A percentile compares a stretch with the other conserved stretches of the same genome.
Evolutionary conservation across 1,284 basidiomycete species (phyloP).

Genomic region (Ceratorhiza oryzae-sativae): DNA sequence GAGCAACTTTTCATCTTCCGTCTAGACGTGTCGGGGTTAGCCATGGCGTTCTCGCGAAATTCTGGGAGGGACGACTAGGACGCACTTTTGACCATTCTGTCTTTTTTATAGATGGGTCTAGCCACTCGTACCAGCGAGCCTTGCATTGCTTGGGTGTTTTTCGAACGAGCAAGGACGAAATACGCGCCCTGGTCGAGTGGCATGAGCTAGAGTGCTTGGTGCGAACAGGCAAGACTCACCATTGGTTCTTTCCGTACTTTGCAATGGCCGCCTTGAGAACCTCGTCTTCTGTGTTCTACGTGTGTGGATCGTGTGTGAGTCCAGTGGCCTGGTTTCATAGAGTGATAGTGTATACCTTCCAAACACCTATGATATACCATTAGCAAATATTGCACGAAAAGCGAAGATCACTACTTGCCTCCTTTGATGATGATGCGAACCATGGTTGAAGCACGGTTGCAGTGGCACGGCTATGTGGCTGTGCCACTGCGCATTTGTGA

Average conservation of each 20-base stretch:
- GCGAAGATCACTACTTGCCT: conserved; percentile 58
- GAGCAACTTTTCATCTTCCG: conserved; percentile 97
- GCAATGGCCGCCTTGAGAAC: conserved; percentile 97
- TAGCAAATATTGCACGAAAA: not conserved
- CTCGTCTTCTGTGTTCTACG: conserved; percentile 90
- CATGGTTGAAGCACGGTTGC: conserved; percentile 41
- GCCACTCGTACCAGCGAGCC: conserved; percentile 99
- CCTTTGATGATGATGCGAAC: conserved; percentile 95
- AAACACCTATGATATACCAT: conserved; percentile 39
- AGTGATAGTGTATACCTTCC: conserved; percentile 48
- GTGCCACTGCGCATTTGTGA: conserved; percentile 1
- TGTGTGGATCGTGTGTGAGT: not conserved
- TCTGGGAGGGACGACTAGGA: conserved; percentile 35
- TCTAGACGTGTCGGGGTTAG: conserved; percentile 64
- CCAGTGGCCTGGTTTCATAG: too few relatives aligned
- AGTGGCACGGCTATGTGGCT: conserved; percentile 24
- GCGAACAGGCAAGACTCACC: conserved; percentile 56
- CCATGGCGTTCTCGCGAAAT: too few relatives aligned
- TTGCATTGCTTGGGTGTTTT: conserved; percentile 99
- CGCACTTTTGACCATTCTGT: conserved; percentile 97
- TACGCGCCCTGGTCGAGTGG: conserved; percentile 80
- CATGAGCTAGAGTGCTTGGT: conserved; percentile 21
- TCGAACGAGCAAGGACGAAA: conserved; percentile 95
- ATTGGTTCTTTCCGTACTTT: conserved; percentile 97
- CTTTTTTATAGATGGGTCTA: conserved; percentile 99